Evolutionary conservation across 1,284 basidiomycete genomes (phyloP).

Genomic region (Naganishia albida): DNA sequence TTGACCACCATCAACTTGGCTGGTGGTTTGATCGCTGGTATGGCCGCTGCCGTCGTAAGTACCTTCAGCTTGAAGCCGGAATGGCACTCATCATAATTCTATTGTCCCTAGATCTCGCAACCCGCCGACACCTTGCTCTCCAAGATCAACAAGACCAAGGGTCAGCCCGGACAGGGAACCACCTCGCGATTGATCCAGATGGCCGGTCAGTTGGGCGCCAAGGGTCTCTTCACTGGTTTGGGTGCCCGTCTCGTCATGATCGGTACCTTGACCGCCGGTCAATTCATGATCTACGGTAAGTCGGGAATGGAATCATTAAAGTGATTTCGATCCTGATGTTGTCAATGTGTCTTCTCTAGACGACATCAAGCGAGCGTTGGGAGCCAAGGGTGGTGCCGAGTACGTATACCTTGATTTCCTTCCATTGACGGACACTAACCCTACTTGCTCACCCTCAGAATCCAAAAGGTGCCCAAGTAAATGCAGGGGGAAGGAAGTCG

Average conservation of each 20-base stretch:
- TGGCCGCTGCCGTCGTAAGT: slow-evolving; percentile 58
- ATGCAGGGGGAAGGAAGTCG: slow-evolving; percentile 17
- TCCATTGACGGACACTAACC: slow-evolving; percentile 11
- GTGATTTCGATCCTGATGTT: too few species aligned
- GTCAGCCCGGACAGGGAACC: slow-evolving; percentile 58
- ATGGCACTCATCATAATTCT: not conserved
- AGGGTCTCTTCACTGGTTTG: slow-evolving; percentile 58
- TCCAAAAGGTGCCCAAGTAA: slow-evolving; percentile 50
- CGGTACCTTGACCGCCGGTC: slow-evolving; percentile 61
- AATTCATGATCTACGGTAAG: slow-evolving; percentile 49
- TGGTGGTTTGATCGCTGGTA: slow-evolving; percentile 60
- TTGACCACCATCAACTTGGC: slow-evolving; percentile 54
- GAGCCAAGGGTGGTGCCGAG: slow-evolving; percentile 31
- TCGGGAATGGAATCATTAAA: not conserved
- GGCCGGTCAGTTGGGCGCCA: slow-evolving; percentile 56
- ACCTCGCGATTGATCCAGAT: slow-evolving; percentile 57
- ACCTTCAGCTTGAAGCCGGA: not conserved
- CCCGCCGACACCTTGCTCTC: slow-evolving; percentile 60
- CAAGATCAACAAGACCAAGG: slow-evolving; percentile 64
- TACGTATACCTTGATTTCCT: not conserved
- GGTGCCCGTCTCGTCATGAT: slow-evolving; percentile 56
- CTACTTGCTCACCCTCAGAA: slow-evolving; percentile 57
- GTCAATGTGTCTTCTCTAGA: not conserved
- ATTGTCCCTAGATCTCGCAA: slow-evolving; percentile 56
- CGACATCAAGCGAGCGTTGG: slow-evolving; percentile 26